These are phyloP conservation scores for Populus davidiana DNA, from an alignment of 345 rosid species.

Conservation along the genomic window DNA sequence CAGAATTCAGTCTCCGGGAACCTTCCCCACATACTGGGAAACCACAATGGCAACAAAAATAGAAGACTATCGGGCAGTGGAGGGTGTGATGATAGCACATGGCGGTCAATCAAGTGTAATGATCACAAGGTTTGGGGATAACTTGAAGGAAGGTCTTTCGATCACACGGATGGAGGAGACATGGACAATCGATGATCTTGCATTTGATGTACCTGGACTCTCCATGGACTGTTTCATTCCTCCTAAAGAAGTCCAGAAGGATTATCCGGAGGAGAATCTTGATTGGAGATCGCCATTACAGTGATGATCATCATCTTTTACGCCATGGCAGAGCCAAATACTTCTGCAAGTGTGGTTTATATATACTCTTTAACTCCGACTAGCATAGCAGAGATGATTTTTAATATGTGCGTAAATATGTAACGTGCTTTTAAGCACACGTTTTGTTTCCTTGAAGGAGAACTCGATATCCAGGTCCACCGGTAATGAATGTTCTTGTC, in stretches of 20 bases:
- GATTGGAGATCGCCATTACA: slow-evolving; percentile 38
- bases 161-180: slow-evolving; percentile 79
- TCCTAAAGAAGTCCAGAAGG: slow-evolving; percentile 62
- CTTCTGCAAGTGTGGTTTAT: not conserved
- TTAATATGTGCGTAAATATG: not conserved
- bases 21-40: slow-evolving; percentile 84
- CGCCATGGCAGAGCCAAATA: not conserved
- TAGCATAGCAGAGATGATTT: not conserved
- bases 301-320: slow-evolving; percentile 7
- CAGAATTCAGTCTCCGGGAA: slow-evolving; percentile 82
- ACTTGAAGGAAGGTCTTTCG: slow-evolving; percentile 61
- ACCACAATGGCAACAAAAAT: slow-evolving; percentile 75
- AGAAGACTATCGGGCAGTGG: slow-evolving; percentile 65
- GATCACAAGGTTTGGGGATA: slow-evolving; percentile 84
- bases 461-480: not conserved
- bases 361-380: not conserved
- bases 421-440: not conserved
- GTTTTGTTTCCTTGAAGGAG: not conserved
- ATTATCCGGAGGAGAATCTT: slow-evolving; percentile 33
- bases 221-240: slow-evolving; percentile 84
- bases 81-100: slow-evolving; percentile 85
- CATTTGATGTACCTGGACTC: slow-evolving; percentile 75
- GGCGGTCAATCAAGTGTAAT: slow-evolving; percentile 65
- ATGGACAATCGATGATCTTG: slow-evolving; percentile 84
- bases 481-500: not conserved